Evolutionary conservation across 2,329 filamentous ascomycete species (phyloP), one percentile per base, ranked within the genome.

Genomic region (Claviceps citrina): DNA sequence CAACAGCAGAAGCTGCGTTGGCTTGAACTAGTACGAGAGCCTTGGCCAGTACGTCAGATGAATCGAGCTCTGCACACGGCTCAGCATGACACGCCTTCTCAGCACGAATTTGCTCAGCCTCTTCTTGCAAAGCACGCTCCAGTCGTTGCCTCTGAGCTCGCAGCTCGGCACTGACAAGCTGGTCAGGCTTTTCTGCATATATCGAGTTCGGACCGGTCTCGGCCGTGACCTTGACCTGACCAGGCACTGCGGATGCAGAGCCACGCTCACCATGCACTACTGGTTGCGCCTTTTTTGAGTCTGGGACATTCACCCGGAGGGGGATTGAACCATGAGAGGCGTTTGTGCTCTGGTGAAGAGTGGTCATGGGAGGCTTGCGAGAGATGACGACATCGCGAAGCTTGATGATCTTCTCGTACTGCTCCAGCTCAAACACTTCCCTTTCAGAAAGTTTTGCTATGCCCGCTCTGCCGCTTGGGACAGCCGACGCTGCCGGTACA

Each of bases 151-250:
- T 77, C 60, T 85, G 84, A 46, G 89, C 62, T 55, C 81, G 76
- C 45, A 84, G 66, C 61, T 93, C 85, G 54, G 85, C 84, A 62
- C 77, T 81, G 55, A 91, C 76, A 49, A 93, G 67, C 55, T 84
- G 77, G 55, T 85, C 81, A 49, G 86, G 87, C 61, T 94, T 94
- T 54, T 84, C 80, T 58, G 93, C 70, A 50, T 93, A 70, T 45
- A 93, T 77, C 37, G 85, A 84, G 58, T 93, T 76, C 62, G 91
- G 82, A 58, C 80, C 78, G 44, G 77, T 75, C 47, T 70, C 72
- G 43, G 64, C 61, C 48, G 70, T 60, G 51, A 63, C 67, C 44
- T 61, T 62, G 51, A 54, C 62, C 47, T 54, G 34, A 19, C 27
- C 12, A 19, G 20, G 32, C 30, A 24, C 36, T 27, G 18, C 30